phyloP scores from a whole-genome alignment of 2,329 filamentous ascomycete genomes.

The Neurospora crassa region DNA sequence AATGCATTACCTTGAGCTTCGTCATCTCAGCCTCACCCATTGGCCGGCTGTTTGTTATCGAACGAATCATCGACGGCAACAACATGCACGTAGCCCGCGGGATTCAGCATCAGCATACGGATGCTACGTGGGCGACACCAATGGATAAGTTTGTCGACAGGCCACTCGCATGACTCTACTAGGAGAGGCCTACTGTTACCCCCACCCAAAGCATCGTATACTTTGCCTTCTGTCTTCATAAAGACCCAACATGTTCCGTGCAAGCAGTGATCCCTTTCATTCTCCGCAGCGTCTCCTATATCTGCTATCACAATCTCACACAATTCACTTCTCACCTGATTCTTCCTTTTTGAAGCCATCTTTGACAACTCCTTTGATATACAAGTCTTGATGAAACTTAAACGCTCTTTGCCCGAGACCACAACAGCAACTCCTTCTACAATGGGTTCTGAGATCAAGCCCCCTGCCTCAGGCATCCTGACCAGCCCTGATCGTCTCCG shows the following conservation, averaged over 20 bases:
- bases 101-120: neutral
- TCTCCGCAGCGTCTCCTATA: neutral
- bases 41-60: neutral
- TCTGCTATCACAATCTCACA: neutral
- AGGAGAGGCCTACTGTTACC: neutral
- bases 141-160: neutral
- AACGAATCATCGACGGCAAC: neutral
- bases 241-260: neutral
- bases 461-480: neutral
- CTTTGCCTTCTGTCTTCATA: neutral
- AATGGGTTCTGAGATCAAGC: neutral
- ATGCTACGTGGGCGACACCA: neutral
- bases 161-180: neutral
- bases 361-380: too few species aligned
- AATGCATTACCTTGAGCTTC: neutral
- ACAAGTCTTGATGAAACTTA: neutral
- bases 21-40: neutral
- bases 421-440: neutral
- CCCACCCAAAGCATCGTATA: neutral
- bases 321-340: neutral
- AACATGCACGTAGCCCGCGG: neutral
- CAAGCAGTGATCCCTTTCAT: neutral
- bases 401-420: neutral
- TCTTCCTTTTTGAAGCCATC: neutral
- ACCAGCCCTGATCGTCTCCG: constrained; percentile 13